Percentiles rank a stretch among this genome's conserved stretches.
Evolutionary conservation across 768 basidiomycete species (phyloP).

Genomic region (Amanita polypyramis): DNA sequence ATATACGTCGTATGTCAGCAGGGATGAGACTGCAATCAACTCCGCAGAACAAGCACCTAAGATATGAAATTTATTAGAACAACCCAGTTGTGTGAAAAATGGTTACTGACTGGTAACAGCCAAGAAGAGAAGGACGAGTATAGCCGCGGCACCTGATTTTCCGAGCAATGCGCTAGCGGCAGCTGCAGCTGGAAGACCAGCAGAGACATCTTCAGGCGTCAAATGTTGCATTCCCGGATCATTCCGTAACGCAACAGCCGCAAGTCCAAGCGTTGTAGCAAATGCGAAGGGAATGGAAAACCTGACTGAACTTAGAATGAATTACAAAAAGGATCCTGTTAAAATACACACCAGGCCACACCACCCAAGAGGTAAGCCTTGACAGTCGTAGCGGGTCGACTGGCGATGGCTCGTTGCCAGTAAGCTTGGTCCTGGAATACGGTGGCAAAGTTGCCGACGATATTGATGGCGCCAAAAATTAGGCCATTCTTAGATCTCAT

Average conservation of each 20-base stretch:
- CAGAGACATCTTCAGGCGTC: conserved; percentile 59
- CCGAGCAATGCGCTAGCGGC: conserved; percentile 79
- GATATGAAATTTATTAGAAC: not conserved
- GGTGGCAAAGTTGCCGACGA: conserved; percentile 71
- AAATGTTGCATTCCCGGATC: conserved; percentile 42
- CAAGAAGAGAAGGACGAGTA: conserved; percentile 77
- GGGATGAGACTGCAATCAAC: conserved; percentile 78
- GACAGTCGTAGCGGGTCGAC: conserved; percentile 72
- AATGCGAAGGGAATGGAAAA: conserved; percentile 84
- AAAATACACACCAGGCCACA: conserved; percentile 56
- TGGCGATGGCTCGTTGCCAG: conserved; percentile 89
- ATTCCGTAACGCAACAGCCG: conserved; percentile 71
- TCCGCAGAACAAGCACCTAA: conserved; percentile 69
- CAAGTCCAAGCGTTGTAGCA: conserved; percentile 79
- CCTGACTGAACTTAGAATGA: conserved; percentile 21
- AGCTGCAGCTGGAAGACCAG: conserved; percentile 80
- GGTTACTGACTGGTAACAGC: conserved; percentile 54
- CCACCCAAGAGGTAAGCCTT: conserved; percentile 89
- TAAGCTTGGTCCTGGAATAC: conserved; percentile 65
- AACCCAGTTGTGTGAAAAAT: not conserved
- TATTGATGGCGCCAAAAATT: conserved; percentile 81
- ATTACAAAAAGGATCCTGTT: not conserved
- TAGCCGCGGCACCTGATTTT: conserved; percentile 64
- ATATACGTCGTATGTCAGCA: conserved; percentile 82
- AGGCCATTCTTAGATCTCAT: conserved; percentile 70